phyloP scores from a whole-genome alignment of 176 grass and related monocot species.

The Bonia amplexicaulis region DNA sequence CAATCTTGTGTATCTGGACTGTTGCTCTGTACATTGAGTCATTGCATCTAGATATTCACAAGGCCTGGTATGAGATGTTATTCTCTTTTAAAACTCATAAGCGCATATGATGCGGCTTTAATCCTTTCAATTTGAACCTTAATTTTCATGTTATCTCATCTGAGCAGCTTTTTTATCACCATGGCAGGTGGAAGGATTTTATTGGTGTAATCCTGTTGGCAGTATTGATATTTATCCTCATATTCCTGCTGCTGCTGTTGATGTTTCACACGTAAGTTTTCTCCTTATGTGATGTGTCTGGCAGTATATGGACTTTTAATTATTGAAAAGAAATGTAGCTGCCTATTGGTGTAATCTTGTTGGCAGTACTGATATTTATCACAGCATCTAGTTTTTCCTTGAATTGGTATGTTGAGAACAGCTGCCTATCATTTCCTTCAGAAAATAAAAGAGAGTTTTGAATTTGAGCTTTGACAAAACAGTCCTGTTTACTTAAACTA shows the following conservation, averaged over 20 bases:
- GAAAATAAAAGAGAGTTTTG: background rate
- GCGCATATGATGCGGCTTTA: background rate
- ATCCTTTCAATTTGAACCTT: conserved; percentile 24
- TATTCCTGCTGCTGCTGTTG: conserved; percentile 66
- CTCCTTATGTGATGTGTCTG: background rate
- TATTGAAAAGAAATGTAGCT: background rate
- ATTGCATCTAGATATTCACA: conserved; percentile 46
- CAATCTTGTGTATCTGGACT: conserved; percentile 68
- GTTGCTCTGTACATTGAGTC: conserved; percentile 63
- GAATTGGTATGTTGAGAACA: background rate
- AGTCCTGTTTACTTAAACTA: background rate
- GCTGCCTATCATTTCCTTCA: background rate
- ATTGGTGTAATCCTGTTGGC: conserved; percentile 65
- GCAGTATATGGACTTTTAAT: background rate
- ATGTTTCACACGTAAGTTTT: conserved; percentile 77
- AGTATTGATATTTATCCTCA: conserved; percentile 70
- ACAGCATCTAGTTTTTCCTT: background rate
- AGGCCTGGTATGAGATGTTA: conserved; percentile 56
- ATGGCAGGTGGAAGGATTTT: conserved; percentile 90
- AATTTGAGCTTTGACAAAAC: background rate
- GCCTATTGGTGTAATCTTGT: conserved; percentile 50
- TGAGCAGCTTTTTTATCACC: conserved; percentile 18
- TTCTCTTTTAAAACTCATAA: background rate
- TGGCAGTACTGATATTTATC: conserved; percentile 75
- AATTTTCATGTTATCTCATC: background rate